Evolutionary conservation across 139 green algal species (phyloP), one percentile per base, ranked within the genome.

Genomic region (Micractinium sp.): DNA sequence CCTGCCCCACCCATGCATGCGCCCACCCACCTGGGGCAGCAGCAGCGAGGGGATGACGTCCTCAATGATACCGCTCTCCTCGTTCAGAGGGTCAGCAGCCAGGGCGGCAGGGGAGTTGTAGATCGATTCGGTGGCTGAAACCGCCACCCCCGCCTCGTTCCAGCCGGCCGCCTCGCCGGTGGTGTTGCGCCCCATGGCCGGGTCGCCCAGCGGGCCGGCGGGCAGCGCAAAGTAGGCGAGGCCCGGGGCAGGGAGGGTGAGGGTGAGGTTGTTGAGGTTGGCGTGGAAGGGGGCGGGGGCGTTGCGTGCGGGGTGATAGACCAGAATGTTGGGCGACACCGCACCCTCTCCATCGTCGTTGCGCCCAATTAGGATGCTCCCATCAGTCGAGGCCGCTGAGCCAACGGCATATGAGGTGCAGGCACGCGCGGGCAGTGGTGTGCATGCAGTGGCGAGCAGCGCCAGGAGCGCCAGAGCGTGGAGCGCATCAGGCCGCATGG

Each of bases 31-130:
- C 86, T 90, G 86, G 61, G 86, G 86, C 60, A 90, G 86, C 61
- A 90, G 66, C 18, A 90, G 27, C 22, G 86, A 90, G 20, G 86
- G 86, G 86, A 90, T 90, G 27, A 47, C 77, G 12, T 90, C 86
- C 86, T 90, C 86, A 3, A 86, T 84, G 27, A 90, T 80, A 16
- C 86, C 86, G 31, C 4, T 39, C 1, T n/a, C 85, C 56, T 85
- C 56, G 38, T 84, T 85, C 39, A 33, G 35, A 29, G 85, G 85
- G 56, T 85, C 75, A 5, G 74, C 86, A 3, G 60, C 86, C 75
- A 89, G 76, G 0, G 86, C 86, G 23, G 86, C 75, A 1, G 74
- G 56, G 0, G 75, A 85, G 75, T 90, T 90, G 86, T 90, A 90
- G 61, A 90, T 90, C 0, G 78, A 86, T 23, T 90, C 86, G 2